Conservation (phyloP, 2,329 filamentous ascomycete species). For the Alternaria ethzedia region DNA sequence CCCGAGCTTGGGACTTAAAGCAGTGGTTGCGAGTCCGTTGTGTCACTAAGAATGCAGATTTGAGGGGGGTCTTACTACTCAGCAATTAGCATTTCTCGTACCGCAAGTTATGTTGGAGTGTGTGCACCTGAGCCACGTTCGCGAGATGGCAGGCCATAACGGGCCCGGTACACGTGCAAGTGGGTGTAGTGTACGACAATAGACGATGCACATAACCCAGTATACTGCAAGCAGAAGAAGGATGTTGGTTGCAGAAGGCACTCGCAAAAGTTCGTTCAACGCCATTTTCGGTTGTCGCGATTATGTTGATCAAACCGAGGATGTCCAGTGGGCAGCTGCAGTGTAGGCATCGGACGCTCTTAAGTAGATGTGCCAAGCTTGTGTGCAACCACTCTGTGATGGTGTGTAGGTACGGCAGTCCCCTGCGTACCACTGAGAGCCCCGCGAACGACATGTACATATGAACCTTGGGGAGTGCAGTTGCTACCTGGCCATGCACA, state of each 20-base stretch:
- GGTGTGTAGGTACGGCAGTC: not conserved
- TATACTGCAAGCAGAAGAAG: not conserved
- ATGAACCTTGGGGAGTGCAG: not conserved
- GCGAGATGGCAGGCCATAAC: slow-evolving; percentile 9
- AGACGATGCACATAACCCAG: slow-evolving; percentile 5
- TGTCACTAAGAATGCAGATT: not conserved
- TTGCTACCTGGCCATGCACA: not conserved
- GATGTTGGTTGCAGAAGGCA: not conserved
- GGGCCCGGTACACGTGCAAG: slow-evolving; percentile 13
- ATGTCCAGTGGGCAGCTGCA: not conserved
- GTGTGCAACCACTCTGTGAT: not conserved
- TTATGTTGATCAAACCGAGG: not conserved
- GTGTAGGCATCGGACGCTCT: not conserved
- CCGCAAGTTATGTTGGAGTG: not conserved
- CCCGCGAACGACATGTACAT: not conserved
- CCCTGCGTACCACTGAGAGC: not conserved
- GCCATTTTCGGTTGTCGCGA: not conserved
- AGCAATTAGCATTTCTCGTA: not conserved
- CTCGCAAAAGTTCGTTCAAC: not conserved
- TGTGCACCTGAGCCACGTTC: slow-evolving; percentile 5
- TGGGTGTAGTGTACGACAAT: slow-evolving; percentile 11
- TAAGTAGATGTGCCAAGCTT: not conserved
- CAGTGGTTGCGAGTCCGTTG: not conserved
- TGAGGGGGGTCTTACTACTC: not conserved
- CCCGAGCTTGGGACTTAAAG: not conserved